Conservation (phyloP, 495 filamentous ascomycete species). For the Lasiosphaeria hispida region DNA sequence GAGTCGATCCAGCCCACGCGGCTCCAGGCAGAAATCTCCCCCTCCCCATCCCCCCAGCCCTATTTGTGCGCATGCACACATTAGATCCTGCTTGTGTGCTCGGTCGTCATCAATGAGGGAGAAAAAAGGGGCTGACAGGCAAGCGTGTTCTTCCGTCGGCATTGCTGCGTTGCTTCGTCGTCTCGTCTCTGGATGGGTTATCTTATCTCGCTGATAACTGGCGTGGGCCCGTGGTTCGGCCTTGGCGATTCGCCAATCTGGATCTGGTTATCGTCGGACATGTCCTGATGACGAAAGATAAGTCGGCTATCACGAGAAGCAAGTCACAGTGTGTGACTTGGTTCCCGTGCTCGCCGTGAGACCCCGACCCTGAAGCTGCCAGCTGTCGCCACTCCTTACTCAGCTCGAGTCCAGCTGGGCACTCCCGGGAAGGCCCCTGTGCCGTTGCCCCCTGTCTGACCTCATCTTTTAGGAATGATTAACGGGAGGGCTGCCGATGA, state of each 20-base stretch:
- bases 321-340: not conserved
- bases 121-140: no score
- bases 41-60: no score
- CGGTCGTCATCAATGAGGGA: no score
- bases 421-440: not conserved
- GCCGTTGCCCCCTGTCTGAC: conserved; percentile 6
- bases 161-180: no score
- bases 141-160: no score
- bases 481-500: no score
- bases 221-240: conserved; percentile 1
- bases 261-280: not conserved
- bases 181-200: no score
- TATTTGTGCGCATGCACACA: no score
- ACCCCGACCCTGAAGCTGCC: not conserved
- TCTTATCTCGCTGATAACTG: no score
- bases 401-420: not conserved
- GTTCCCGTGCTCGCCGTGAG: not conserved
- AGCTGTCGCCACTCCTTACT: conserved; percentile 3
- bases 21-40: no score
- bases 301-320: conserved; percentile 27
- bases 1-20: no score
- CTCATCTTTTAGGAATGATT: not conserved
- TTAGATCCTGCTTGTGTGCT: no score
- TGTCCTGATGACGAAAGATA: conserved; percentile 33
- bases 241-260: conserved; percentile 19